phyloP scores from a whole-genome alignment of 306 rosid species.

The Quercus engelmannii region DNA sequence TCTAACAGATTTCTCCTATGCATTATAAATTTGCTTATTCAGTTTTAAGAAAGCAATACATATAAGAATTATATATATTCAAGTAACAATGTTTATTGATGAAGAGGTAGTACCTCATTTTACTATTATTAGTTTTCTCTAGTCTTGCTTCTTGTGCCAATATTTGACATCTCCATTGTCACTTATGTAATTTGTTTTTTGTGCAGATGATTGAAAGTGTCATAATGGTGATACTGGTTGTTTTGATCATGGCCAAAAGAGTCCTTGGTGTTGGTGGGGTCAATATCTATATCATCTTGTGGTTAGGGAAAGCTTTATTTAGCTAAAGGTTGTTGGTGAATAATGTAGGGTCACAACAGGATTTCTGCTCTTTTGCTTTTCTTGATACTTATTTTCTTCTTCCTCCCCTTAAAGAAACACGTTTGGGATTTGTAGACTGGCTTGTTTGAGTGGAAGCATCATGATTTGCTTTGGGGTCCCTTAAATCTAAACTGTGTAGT shows the following conservation, averaged over 20 bases:
- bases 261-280: constrained; percentile 41
- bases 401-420: constrained; percentile 59
- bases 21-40: too few relatives aligned
- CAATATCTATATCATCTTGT: constrained; percentile 34
- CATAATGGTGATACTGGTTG: constrained; percentile 20
- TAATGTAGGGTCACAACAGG: constrained; percentile 56
- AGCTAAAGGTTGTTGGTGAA: constrained; percentile 32
- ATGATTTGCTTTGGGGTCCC: constrained; percentile 23
- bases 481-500: constrained; percentile 37
- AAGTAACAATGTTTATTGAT: too few relatives aligned
- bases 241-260: constrained; percentile 53
- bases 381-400: constrained; percentile 34
- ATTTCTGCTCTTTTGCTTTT: constrained; percentile 50
- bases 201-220: constrained; percentile 75
- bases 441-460: constrained; percentile 74
- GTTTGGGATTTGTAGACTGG: constrained; percentile 63
- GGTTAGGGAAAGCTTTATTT: constrained; percentile 63
- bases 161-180: neutral
- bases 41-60: too few relatives aligned
- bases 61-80: too few relatives aligned
- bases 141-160: neutral
- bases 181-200: neutral
- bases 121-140: neutral
- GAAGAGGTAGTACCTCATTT: too few relatives aligned
- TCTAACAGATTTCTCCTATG: too few relatives aligned